Evolutionary conservation across 257 asterid genomes (phyloP).

Genomic region (Verbena officinalis): DNA sequence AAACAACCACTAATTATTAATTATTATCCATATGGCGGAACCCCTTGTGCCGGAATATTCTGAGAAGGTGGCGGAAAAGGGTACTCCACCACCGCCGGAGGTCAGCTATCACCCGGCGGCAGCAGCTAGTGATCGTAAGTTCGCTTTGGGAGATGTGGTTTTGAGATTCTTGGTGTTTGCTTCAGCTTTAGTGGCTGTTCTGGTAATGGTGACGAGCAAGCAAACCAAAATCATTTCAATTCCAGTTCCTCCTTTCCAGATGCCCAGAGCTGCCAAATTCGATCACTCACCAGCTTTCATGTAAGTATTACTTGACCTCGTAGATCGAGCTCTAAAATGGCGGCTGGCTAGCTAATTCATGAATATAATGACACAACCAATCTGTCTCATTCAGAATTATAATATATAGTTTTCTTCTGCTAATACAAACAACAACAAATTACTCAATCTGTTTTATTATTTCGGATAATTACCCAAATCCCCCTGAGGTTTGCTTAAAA

Average conservation of each 20-base stretch:
- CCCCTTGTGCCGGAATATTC: background rate
- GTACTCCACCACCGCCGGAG: constrained; percentile 17
- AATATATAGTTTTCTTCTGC: too few relatives aligned
- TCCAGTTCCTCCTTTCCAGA: constrained; percentile 47
- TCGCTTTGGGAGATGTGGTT: constrained; percentile 48
- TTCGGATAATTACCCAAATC: too few relatives aligned
- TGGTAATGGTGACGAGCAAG: constrained; percentile 67
- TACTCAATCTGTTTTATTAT: too few relatives aligned
- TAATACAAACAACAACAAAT: too few relatives aligned
- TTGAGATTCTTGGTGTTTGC: constrained; percentile 67
- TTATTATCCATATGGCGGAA: constrained; percentile 25
- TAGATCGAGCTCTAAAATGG: constrained; percentile 17
- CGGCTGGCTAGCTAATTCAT: constrained; percentile 25
- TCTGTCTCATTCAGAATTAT: too few relatives aligned
- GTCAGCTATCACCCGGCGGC: background rate
- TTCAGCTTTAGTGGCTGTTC: constrained; percentile 53
- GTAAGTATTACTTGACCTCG: constrained; percentile 44
- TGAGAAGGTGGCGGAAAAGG: constrained; percentile 30
- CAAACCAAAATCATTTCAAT: constrained; percentile 39
- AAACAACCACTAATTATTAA: constrained; percentile 22
- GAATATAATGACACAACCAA: too few relatives aligned
- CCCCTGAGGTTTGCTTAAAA: too few relatives aligned
- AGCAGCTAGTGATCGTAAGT: background rate
- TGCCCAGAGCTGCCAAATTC: constrained; percentile 51
- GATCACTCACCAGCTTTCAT: constrained; percentile 73